These are phyloP conservation scores for Verticillium isaacii DNA, from an alignment of 2,329 filamentous ascomycete species.

Conservation along the genomic window DNA sequence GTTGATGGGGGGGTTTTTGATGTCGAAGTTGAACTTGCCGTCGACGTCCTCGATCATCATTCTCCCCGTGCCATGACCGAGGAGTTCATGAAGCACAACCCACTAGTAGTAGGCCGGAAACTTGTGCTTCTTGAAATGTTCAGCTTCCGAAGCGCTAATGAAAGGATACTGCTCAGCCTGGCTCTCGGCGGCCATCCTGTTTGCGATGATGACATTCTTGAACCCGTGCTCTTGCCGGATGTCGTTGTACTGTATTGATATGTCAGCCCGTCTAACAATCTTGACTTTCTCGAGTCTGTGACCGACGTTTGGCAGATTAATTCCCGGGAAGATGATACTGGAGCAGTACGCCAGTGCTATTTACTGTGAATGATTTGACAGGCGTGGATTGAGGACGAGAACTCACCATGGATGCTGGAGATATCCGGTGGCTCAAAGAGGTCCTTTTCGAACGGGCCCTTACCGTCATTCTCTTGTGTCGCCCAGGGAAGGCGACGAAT, in stretches of 20 bases:
- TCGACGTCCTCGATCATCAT: conserved; percentile 49
- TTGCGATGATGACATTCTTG: conserved; percentile 60
- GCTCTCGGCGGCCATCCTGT: conserved; percentile 50
- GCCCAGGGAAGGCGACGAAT: too few relatives aligned
- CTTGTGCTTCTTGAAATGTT: conserved; percentile 57
- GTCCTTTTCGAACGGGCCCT: too few relatives aligned
- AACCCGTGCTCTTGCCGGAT: conserved; percentile 57
- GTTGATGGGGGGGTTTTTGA: conserved; percentile 24
- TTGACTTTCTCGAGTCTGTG: too few relatives aligned
- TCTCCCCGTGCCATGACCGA: conserved; percentile 61
- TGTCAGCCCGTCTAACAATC: too few relatives aligned
- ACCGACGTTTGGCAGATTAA: too few relatives aligned
- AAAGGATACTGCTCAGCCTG: conserved; percentile 42
- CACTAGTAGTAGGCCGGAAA: conserved; percentile 66
- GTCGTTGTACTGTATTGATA: conserved; percentile 38
- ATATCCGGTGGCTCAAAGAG: too few relatives aligned
- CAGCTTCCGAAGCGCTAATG: conserved; percentile 55
- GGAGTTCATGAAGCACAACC: conserved; percentile 65
- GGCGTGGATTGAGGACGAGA: too few relatives aligned
- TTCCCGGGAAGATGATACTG: too few relatives aligned
- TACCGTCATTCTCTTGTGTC: too few relatives aligned
- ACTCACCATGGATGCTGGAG: too few relatives aligned
- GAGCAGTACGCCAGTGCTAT: too few relatives aligned
- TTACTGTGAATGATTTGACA: too few relatives aligned
- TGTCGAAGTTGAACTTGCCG: conserved; percentile 58